Conservation (phyloP, 257 asterid genomes). For the Vinca minor region DNA sequence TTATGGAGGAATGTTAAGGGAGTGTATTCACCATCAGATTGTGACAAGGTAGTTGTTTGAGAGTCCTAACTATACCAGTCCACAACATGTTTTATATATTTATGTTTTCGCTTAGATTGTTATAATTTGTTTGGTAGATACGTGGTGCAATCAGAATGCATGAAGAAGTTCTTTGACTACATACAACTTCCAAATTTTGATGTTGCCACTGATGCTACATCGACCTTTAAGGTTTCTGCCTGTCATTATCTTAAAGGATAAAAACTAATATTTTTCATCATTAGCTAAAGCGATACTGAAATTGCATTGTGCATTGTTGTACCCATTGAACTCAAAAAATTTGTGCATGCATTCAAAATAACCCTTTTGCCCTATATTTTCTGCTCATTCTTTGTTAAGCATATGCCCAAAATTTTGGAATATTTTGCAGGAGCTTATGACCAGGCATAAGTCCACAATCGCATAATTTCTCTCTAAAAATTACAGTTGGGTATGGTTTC, state of each 20-base stretch:
- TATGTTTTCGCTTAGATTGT: background rate
- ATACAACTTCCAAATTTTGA: conserved; percentile 83
- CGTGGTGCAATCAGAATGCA: conserved; percentile 50
- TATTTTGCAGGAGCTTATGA: conserved; percentile 64
- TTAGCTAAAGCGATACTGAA: too few relatives aligned
- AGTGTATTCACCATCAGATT: conserved; percentile 80
- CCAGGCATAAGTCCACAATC: conserved; percentile 87
- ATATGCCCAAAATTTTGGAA: conserved; percentile 9
- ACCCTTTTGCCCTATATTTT: background rate
- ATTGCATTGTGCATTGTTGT: too few relatives aligned
- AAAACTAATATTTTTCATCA: too few relatives aligned
- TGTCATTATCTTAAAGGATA: too few relatives aligned
- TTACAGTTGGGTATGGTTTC: conserved; percentile 56
- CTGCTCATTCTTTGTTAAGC: too few relatives aligned
- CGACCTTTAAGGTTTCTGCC: conserved; percentile 70
- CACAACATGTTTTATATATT: background rate
- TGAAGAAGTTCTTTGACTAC: conserved; percentile 63
- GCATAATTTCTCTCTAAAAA: conserved; percentile 64
- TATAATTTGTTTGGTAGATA: conserved; percentile 30
- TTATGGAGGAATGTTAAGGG: conserved; percentile 82
- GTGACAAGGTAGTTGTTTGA: conserved; percentile 54
- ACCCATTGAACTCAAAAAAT: too few relatives aligned
- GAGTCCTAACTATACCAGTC: too few relatives aligned
- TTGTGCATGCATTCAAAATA: background rate
- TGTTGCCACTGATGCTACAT: conserved; percentile 90